Evolutionary conservation across 164 flowering plant genomes (phyloP), one percentile per base, ranked within the genome.

Genomic region (Vitis rotundifolia): DNA sequence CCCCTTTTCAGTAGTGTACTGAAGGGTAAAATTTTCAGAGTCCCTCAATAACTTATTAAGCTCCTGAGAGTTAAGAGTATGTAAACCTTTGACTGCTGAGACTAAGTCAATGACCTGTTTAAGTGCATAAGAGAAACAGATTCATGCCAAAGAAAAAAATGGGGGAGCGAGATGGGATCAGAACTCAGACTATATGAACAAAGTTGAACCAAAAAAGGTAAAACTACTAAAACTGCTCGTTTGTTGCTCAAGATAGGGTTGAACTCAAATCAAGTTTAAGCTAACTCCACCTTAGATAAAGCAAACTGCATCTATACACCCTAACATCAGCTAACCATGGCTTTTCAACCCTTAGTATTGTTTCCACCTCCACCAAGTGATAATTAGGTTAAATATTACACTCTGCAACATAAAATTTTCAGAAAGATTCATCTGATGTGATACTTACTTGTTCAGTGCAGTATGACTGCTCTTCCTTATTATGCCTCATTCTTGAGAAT

Each of bases 11-110:
- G 79, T 76, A 37, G 29, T 57, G 58, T 63, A 77, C 55, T 72
- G 75, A 67, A 91, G 16, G 0, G 73, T 73, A 60, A 80, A 84
- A 80, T 80, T 89, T 37, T 88, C 96, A 54, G 90, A 80, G 51
- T 93, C 98, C 77, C 76, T 85, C 70, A 93, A 71, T 37, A 89
- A 76, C 80, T 87, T 88, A 73, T 63, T 79, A 44, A 95, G 86
- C 79, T 91, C 96, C 76, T 83, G 88, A 56, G 93, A 85, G 71
- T 72, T 82, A 73, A 87, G 83, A 66, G 74, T 78, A 67, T 93
- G 94, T 13, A 93, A 83, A 77, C 84, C 90, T 76, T 84, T 88
- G 52, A 95, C 89, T 8, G 86, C 88, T 47, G 88, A 80, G 59
- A 78, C 75, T 51, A 92, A 83, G 79, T 92, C 93, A 79, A 88